phyloP scores from a whole-genome alignment of 1,284 basidiomycete species.

The Quambalaria eucalypti region DNA sequence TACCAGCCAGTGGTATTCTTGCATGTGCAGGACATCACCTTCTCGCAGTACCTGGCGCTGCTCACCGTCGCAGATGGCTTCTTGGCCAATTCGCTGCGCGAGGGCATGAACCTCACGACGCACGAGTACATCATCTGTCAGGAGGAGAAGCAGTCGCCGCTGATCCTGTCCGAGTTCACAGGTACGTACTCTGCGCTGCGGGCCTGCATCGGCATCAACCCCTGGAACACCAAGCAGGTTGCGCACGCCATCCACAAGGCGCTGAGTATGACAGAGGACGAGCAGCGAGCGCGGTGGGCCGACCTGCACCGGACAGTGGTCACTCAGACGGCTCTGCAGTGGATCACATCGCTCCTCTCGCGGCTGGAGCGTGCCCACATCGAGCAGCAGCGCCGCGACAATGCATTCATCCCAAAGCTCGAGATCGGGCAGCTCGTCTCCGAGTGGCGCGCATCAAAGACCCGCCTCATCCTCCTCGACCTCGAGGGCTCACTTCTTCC shows the following conservation, averaged over 20 bases:
- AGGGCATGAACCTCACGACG: slow-evolving; percentile 75
- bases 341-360: slow-evolving; percentile 66
- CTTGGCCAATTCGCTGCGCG: slow-evolving; percentile 69
- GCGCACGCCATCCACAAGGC: slow-evolving; percentile 66
- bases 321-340: slow-evolving; percentile 77
- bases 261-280: slow-evolving; percentile 66
- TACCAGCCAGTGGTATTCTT: slow-evolving; percentile 77
- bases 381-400: slow-evolving; percentile 34
- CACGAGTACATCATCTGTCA: slow-evolving; percentile 69
- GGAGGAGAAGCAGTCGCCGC: slow-evolving; percentile 56
- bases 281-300: slow-evolving; percentile 67
- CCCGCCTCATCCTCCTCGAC: slow-evolving; percentile 65
- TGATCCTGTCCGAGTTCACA: slow-evolving; percentile 67
- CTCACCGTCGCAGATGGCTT: slow-evolving; percentile 78
- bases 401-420: slow-evolving; percentile 37
- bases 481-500: slow-evolving; percentile 68
- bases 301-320: slow-evolving; percentile 75
- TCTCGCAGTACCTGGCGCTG: slow-evolving; percentile 73
- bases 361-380: slow-evolving; percentile 40
- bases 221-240: slow-evolving; percentile 47
- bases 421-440: slow-evolving; percentile 44
- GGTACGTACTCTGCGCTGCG: slow-evolving; percentile 78
- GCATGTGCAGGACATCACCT: slow-evolving; percentile 76
- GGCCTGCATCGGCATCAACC: slow-evolving; percentile 74
- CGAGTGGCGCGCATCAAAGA: slow-evolving; percentile 51